Conservation (phyloP, 768 basidiomycete species). For the Amanita thiersii region DNA sequence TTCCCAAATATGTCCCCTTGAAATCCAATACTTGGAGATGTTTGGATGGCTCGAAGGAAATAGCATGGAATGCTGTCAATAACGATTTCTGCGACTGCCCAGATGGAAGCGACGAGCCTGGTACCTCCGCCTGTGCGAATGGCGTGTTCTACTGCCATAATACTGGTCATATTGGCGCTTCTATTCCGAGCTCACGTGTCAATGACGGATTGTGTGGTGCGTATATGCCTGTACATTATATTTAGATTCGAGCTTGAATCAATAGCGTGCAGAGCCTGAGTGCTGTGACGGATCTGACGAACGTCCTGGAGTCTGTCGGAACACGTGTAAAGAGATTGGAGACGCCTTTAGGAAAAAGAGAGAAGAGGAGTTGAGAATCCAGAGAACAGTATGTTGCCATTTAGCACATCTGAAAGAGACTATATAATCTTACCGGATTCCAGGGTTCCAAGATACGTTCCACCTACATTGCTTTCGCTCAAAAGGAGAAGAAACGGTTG, state of each 20-base stretch:
- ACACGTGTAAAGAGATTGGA: slow-evolving; percentile 73
- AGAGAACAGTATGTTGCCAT: slow-evolving; percentile 57
- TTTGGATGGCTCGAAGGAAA: slow-evolving; percentile 70
- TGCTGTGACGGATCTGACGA: slow-evolving; percentile 99
- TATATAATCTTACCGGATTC: slow-evolving; percentile 1
- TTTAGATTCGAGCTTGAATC: slow-evolving; percentile 6
- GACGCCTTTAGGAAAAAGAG: slow-evolving; percentile 55
- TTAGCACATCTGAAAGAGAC: not conserved
- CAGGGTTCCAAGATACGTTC: slow-evolving; percentile 90
- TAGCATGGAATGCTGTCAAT: slow-evolving; percentile 78
- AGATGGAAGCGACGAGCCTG: slow-evolving; percentile 95
- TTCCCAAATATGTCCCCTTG: slow-evolving; percentile 48
- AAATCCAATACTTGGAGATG: slow-evolving; percentile 64
- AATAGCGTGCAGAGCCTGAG: slow-evolving; percentile 54
- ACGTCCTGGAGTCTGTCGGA: slow-evolving; percentile 65
- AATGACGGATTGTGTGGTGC: slow-evolving; percentile 90
- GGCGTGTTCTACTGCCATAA: slow-evolving; percentile 80
- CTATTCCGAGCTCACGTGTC: slow-evolving; percentile 74
- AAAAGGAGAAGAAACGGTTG: slow-evolving; percentile 82
- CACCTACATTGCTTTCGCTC: slow-evolving; percentile 80
- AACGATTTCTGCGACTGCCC: slow-evolving; percentile 93
- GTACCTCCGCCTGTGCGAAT: slow-evolving; percentile 82
- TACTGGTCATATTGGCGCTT: slow-evolving; percentile 77
- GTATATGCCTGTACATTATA: slow-evolving; percentile 16
- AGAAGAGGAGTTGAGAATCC: slow-evolving; percentile 70